Evolutionary conservation across 306 rosid species (phyloP), one percentile per base, ranked within the genome.

Genomic region (Begonia peltatifolia): DNA sequence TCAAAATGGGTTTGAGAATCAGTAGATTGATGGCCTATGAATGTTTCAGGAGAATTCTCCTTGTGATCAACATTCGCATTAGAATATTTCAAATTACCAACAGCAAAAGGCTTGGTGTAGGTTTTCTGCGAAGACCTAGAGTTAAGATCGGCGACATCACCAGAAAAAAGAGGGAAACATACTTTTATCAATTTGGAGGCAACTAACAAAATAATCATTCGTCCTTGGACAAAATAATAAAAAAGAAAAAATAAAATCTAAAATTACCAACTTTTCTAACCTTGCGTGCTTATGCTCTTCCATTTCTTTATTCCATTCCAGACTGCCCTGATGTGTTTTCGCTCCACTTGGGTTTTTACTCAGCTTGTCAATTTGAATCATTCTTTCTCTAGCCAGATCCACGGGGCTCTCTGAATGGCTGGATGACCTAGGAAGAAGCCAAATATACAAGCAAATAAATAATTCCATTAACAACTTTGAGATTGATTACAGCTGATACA

Each of bases 321-420:
- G 70, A 68, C 71, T 76, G 41, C 56, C 79, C 52, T 9, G 51
- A 12, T 6, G 72, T 71, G 82, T 70, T 52, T 71, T 70, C 47
- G 66, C 80, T 54, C 58, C 73, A 61, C 74, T 67, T 63, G 67
- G 63, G 56, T 74, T 63, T 64, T 72, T 76, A 65, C 86, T 80
- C 46, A 38, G 63, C 68, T 76, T 72, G 57, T 63, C 64, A 65
- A 74, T 64, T 57, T n/a, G 71, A 41, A 69, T 23, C 70, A 63
- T 52, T 59, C 57, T 72, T 57, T 56, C 81, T 47, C 60, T 72
- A 15, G 71, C 63, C 71, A 55, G 77, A 74, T 67, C 71, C 56
- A 10, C 16, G 11, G 72, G 69, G 59, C 75, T 72, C 70, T 67
- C 57, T 46, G 15, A 56, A 14, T 87, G 67, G 61, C 82, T 77